Base-by-base conservation (phyloP, 257 asterid genomes). In the Ilex aquifolium region DNA sequence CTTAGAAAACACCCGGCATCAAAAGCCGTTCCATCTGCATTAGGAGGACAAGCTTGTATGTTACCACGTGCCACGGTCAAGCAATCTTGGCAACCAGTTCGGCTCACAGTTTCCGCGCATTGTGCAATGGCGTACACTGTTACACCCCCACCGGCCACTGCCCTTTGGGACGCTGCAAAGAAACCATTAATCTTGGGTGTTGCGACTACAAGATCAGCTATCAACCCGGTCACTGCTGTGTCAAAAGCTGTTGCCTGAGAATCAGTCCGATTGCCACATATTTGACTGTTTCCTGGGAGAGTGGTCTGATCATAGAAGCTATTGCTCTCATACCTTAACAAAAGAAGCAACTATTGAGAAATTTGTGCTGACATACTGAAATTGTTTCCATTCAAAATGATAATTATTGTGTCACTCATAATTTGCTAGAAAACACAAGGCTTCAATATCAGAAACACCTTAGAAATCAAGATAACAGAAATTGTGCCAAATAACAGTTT, bases 1-100 rank as follows among this genome's bases (percentile, higher is more conserved):
- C 97, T 68, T 44, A 86, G 57, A n/a, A 88, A 91, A 48, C 96
- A 91, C 2, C 80, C 96, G 3, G 91, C 91, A 67, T 88, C 96
- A 16, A 82, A 32, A 32, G 96, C 85, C 61, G 94, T 84, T 46
- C 94, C 97, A 30, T 84, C 90, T 0, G 84, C 78, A 67, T 63
- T 64, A 5, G 94, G 90, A 62, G 88, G 73, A 79, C 98, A 91
- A 9, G 86, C 77, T 8, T 76, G 67, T 72, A 91, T 78, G 74
- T 88, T 84, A n/a, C 74, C 62, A 21, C 59, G 62, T 0, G 91
- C 96, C n/a, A 82, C 88, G 2, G 82, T 75, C 64, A 91, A 40
- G 83, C 98, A 91, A 62, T 81, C 94, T 58, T 56, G 78, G 74
- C 91, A 91, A 31, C 94, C 96, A 12, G 30, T 75, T 42, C 60